Evolutionary conservation across 352 stramenopile species (phyloP).

Genomic region (Phytopythium mirpurense): DNA sequence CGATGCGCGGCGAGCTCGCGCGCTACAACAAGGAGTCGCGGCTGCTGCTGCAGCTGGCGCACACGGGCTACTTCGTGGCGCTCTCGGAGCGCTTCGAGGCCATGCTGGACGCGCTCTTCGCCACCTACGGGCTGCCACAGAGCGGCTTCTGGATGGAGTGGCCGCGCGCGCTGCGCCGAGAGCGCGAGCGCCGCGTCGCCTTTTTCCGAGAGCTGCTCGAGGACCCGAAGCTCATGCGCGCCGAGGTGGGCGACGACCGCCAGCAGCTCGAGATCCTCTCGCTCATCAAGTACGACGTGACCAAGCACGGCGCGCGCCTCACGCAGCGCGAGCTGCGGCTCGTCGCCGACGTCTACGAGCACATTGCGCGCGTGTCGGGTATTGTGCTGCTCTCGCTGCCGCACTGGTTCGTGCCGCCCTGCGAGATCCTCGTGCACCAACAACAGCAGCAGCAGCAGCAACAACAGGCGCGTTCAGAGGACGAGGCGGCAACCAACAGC

Average conservation of each 20-base stretch:
- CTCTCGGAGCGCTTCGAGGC: constrained; percentile 19
- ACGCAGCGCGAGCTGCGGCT: constrained; percentile 18
- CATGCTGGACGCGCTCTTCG: constrained; percentile 7
- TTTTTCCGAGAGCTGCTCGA: constrained; percentile 13
- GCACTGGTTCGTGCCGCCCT: constrained; percentile 25
- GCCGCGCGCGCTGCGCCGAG: neutral
- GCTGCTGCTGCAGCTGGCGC: constrained; percentile 23
- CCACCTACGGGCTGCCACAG: constrained; percentile 7
- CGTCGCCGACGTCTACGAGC: constrained; percentile 15
- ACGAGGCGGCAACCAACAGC: neutral
- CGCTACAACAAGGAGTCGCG: constrained; percentile 24
- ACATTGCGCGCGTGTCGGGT: constrained; percentile 12
- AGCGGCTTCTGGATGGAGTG: constrained; percentile 7
- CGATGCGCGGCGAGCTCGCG: constrained; percentile 6
- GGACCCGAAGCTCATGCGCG: constrained; percentile 9
- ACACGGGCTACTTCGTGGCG: constrained; percentile 21
- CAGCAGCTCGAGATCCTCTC: constrained; percentile 23
- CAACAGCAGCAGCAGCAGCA: neutral
- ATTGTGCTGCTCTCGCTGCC: constrained; percentile 11
- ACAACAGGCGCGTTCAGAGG: neutral
- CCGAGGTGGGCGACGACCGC: constrained; percentile 16
- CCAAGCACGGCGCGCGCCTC: constrained; percentile 15
- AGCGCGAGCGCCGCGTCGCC: constrained; percentile 1
- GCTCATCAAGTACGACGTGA: constrained; percentile 20
- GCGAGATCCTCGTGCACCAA: constrained; percentile 7